Evolutionary conservation across 2,329 filamentous ascomycete species (phyloP), one percentile per base, ranked within the genome.

Genomic region (Nemania sp.): DNA sequence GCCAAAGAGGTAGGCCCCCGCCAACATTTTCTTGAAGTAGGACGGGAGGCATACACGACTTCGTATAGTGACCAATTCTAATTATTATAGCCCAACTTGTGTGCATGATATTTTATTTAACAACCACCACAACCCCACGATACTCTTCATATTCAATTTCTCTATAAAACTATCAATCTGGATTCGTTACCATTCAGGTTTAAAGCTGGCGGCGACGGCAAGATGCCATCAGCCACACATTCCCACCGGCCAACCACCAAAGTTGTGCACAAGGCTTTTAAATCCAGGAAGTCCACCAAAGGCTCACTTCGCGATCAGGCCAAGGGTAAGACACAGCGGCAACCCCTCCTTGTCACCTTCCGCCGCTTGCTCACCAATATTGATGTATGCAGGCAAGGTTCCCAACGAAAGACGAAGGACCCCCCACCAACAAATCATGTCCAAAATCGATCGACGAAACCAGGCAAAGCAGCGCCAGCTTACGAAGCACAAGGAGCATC

Each of bases 221-320:
- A 84, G 71, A 95, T 95, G 91, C 88, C 90, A 73, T 84, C 87
- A 77, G 81, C 83, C 72, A 79, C 80, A 68, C 92, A 98, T 77
- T 93, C 94, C 73, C 95, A 99, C 77, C 86, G 94, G 75, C 91
- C 91, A 72, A 97, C 93, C 60, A 97, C 93, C 55, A 99, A 98
- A 82, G 81, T 87, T 71, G 79, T 84, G 67, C 88, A 97, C 79
- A 99, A 99, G 81, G 76, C 89, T 25, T 99, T 93, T 83, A 99
- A 99, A 79, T 92, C 91, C 60, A 88, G 88, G 74, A 93, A 97
- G 80, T 86, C 93, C 42, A 92, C 91, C 64, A 98, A 98, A 77
- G 88, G 91, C 72, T 86, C 91, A 59, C 77, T 97, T 72, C 92
- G 95, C 74, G 91, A 97, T 66, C 83, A 87, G 67, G 84, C 87